Conservation (phyloP, 176 grass and related monocot species). For the Oryza longistaminata region DNA sequence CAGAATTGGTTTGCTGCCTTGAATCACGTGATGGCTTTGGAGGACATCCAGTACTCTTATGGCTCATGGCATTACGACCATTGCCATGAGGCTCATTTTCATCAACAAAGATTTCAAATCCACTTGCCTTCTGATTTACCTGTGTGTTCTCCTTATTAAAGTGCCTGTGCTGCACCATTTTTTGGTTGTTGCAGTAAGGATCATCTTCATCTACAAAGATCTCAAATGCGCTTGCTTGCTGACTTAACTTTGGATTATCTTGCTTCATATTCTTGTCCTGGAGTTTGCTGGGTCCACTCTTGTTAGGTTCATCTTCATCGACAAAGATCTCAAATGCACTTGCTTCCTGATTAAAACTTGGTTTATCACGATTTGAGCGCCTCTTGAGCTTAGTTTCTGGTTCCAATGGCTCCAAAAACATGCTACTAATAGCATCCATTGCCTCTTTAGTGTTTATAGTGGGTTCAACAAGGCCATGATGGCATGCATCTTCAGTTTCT, state of each 20-base stretch:
- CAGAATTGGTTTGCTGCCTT: constrained; percentile 11
- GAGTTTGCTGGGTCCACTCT: constrained; percentile 28
- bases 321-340: constrained; percentile 76
- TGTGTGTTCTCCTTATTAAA: constrained; percentile 43
- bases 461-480: constrained; percentile 91
- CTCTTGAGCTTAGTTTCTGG: constrained; percentile 66
- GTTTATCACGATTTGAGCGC: constrained; percentile 48
- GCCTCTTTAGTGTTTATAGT: constrained; percentile 92
- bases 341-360: constrained; percentile 51
- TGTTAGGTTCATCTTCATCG: constrained; percentile 65
- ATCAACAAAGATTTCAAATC: constrained; percentile 70
- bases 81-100: constrained; percentile 43
- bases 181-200: constrained; percentile 30
- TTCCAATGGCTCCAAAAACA: constrained; percentile 91
- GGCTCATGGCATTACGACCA: constrained; percentile 25
- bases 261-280: constrained; percentile 27
- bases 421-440: constrained; percentile 76
- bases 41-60: constrained; percentile 29
- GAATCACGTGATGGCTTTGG: constrained; percentile 28
- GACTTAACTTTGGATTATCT: constrained; percentile 40
- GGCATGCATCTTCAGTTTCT: constrained; percentile 84
- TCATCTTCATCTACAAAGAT: constrained; percentile 74
- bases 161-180: constrained; percentile 18
- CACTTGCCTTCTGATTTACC: constrained; percentile 39
- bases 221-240: constrained; percentile 61